phyloP scores from a whole-genome alignment of 1,139 yeast genomes.

The Candida sp. region DNA sequence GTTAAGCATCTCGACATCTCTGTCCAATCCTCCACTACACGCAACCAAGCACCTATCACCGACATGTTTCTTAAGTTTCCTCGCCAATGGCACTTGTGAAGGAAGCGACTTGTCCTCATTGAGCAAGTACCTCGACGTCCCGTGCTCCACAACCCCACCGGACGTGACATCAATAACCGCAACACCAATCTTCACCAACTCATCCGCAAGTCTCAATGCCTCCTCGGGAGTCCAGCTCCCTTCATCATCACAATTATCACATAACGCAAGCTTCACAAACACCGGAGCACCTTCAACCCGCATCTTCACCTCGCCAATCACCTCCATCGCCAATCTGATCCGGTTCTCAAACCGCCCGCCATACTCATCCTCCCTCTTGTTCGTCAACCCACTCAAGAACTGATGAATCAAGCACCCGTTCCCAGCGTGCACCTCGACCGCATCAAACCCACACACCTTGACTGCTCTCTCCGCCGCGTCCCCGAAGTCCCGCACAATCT shows the following conservation, averaged over 20 bases:
- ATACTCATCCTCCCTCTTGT: conserved; percentile 51
- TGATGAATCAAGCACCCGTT: conserved; percentile 50
- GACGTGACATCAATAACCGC: conserved; percentile 54
- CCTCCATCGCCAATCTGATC: conserved; percentile 58
- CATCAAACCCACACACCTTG: conserved; percentile 47
- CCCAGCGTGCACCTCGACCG: conserved; percentile 54
- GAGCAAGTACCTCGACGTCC: conserved; percentile 12
- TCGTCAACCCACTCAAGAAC: conserved; percentile 38
- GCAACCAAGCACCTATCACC: conserved; percentile 45
- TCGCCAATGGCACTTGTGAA: conserved; percentile 39
- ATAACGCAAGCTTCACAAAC: conserved; percentile 46
- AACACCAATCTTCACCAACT: conserved; percentile 46
- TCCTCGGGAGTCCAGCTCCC: conserved; percentile 52
- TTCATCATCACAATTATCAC: conserved; percentile 35
- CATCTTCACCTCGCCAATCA: conserved; percentile 50
- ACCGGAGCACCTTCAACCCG: conserved; percentile 41
- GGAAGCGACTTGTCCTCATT: conserved; percentile 12
- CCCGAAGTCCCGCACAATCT: conserved; percentile 37
- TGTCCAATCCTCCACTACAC: conserved; percentile 48
- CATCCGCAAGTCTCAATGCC: conserved; percentile 40
- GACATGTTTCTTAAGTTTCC: conserved; percentile 42
- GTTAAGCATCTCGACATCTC: conserved; percentile 34
- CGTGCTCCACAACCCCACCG: conserved; percentile 47
- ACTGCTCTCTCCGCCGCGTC: conserved; percentile 48
- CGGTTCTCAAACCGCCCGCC: conserved; percentile 68